phyloP scores from a whole-genome alignment of 352 stramenopile species.

The Globisporangium recalcitrans region DNA sequence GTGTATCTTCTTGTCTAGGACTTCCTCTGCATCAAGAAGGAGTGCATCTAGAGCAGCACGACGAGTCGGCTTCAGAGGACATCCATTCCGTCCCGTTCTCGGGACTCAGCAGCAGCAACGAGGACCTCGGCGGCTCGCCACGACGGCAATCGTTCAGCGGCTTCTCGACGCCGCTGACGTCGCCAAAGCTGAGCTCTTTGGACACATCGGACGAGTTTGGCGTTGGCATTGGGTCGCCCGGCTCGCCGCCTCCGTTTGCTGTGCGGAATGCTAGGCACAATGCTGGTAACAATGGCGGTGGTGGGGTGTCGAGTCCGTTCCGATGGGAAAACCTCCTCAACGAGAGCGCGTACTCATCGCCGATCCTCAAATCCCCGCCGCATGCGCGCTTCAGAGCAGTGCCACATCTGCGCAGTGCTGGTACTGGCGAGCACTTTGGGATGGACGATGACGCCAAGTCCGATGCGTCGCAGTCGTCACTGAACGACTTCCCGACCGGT shows the following conservation, averaged over 20 bases:
- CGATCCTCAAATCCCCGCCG: slow-evolving; percentile 45
- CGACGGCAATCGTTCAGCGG: slow-evolving; percentile 32
- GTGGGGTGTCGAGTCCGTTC: slow-evolving; percentile 37
- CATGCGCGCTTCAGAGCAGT: slow-evolving; percentile 13
- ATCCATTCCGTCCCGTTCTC: slow-evolving; percentile 22
- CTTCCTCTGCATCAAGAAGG: not conserved
- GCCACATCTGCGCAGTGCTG: not conserved
- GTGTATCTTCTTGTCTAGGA: not conserved
- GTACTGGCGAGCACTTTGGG: slow-evolving; percentile 23
- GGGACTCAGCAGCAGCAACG: slow-evolving; percentile 39
- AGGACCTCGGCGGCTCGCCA: slow-evolving; percentile 25
- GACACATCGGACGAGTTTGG: slow-evolving; percentile 52
- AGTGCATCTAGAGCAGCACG: slow-evolving; percentile 18
- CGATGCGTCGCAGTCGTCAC: slow-evolving; percentile 19
- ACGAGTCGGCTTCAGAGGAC: slow-evolving; percentile 21
- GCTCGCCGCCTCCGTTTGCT: slow-evolving; percentile 70
- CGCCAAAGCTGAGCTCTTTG: slow-evolving; percentile 50
- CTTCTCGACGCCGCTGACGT: slow-evolving; percentile 57
- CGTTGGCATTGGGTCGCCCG: slow-evolving; percentile 33
- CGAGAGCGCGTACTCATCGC: slow-evolving; percentile 53
- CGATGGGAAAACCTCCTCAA: slow-evolving; percentile 63
- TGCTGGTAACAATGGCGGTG: slow-evolving; percentile 1
- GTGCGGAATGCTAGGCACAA: slow-evolving; percentile 18
- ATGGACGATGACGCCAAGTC: slow-evolving; percentile 34
- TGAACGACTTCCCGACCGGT: slow-evolving; percentile 23